A percentile compares a stretch with the other conserved stretches of the same genome.
phyloP scores from a whole-genome alignment of 352 stramenopile species.

The Saprolegnia diclina region DNA sequence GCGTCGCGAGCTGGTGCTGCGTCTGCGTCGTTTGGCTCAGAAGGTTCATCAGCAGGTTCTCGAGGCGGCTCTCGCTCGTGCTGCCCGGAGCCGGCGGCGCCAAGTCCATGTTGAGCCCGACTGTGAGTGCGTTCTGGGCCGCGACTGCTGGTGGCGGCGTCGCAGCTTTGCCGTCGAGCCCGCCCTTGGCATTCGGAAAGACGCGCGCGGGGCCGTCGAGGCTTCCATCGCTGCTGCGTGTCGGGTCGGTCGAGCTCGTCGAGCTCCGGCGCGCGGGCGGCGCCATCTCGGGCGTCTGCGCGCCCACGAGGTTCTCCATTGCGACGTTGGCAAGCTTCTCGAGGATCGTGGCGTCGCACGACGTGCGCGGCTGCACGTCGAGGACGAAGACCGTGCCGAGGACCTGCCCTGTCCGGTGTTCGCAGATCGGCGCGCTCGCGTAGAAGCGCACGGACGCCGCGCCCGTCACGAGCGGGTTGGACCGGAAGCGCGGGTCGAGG shows the following conservation, averaged over 20 bases:
- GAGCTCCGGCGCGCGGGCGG: not conserved
- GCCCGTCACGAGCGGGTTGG: constrained; percentile 25
- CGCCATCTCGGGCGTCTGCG: not conserved
- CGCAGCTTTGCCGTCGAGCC: not conserved
- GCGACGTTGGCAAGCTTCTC: constrained; percentile 26
- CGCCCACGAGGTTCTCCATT: constrained; percentile 23
- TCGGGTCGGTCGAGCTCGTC: not conserved
- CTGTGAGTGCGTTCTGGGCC: not conserved
- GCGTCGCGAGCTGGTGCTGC: constrained; percentile 70
- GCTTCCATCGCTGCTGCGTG: constrained; percentile 2
- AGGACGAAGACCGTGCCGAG: constrained; percentile 28
- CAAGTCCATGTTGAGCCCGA: not conserved
- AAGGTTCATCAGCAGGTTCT: constrained; percentile 69
- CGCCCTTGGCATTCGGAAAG: not conserved
- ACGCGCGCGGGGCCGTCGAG: constrained; percentile 5
- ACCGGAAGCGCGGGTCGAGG: constrained; percentile 12
- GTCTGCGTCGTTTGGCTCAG: constrained; percentile 81
- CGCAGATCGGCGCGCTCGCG: constrained; percentile 23
- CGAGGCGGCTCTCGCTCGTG: constrained; percentile 32
- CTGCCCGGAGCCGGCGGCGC: not conserved
- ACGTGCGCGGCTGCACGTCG: constrained; percentile 9
- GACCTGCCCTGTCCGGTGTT: constrained; percentile 11
- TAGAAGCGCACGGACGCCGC: constrained; percentile 23
- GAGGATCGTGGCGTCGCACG: constrained; percentile 23
- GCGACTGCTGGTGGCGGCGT: not conserved